phyloP scores from a whole-genome alignment of 306 rosid genomes.

The Pueraria montana region DNA sequence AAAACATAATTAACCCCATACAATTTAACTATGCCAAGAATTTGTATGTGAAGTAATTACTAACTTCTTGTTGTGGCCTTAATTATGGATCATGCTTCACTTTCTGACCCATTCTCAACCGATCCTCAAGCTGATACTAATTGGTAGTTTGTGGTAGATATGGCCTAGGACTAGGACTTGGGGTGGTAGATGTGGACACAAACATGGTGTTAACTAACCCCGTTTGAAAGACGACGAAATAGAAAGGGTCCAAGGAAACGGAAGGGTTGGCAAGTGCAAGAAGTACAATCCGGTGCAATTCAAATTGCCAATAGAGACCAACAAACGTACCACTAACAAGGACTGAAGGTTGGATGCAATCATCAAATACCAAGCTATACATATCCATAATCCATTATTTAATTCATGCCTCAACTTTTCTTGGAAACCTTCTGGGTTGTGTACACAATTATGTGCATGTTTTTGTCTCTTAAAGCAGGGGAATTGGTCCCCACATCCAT shows the following conservation, averaged over 20 bases:
- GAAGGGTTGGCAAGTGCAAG: slow-evolving; percentile 34
- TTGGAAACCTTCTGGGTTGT: slow-evolving; percentile 1
- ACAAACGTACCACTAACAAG: slow-evolving; percentile 45
- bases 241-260: neutral
- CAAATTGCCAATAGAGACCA: slow-evolving; percentile 39
- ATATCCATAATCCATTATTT: slow-evolving; percentile 39
- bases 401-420: slow-evolving; percentile 23
- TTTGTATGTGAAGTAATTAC: neutral
- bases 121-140: neutral
- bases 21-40: neutral
- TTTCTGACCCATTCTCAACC: slow-evolving; percentile 3
- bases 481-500: slow-evolving; percentile 44
- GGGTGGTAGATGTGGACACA: slow-evolving; percentile 38
- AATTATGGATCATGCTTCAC: neutral
- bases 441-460: slow-evolving; percentile 38
- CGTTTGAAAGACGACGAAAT: slow-evolving; percentile 50
- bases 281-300: slow-evolving; percentile 44
- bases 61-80: neutral
- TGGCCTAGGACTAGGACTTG: neutral
- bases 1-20: no score
- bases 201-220: slow-evolving; percentile 39
- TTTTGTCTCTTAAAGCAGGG: slow-evolving; percentile 44
- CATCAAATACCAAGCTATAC: slow-evolving; percentile 42
- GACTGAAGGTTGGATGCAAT: slow-evolving; percentile 48
- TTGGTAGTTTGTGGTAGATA: slow-evolving; percentile 20